Evolutionary conservation across 805 yeast species (phyloP), one percentile per base, ranked within the genome.

Genomic region (Candida insectorum): DNA sequence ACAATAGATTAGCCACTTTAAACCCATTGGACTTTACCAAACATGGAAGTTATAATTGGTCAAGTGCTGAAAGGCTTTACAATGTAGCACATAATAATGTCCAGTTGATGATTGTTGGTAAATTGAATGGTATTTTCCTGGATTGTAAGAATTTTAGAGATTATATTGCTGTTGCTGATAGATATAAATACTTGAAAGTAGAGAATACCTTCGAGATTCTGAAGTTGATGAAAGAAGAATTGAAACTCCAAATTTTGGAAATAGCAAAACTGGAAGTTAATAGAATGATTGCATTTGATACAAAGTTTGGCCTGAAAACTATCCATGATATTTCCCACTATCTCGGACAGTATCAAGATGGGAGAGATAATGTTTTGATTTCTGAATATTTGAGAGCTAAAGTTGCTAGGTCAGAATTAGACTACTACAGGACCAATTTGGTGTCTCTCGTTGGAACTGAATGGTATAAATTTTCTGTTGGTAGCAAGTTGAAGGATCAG

Each of bases 401-500:
- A 6, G 41, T 51, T 28, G 24, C 56, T 5, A 30, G 39, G 6
- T 36, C 44, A 5, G 62, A 59, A 34, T 21, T 56, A 4, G 30
- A 42, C 10, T 57, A 49, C 37, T 63, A 58, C 34, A 29, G 46
- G 9, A 20, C n/a, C 0, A 46, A 45, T 24, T 44, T 66, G 15
- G 3, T 27, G 2, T 20, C 24, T 4, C 27, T 43, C 13, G 43
- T 43, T 4, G 73, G 73, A 1, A 28, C 33, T 3, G 54, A 52
- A 24, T 66, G 73, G 73, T 45, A 47, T 25, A 55, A 60, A 29
- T 66, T 56, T 40, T 55, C 70, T 2, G 27, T 52, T 10, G 96
- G 96, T 0, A 71, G 69, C 33, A 74, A 71, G 40, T 71, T 91
- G 1, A 61, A 71, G 8, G 52, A 62, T 2, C 85, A 77, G 39